Base-by-base conservation (phyloP, 176 grass and related monocot species). In the Neostapfia colusana region DNA sequence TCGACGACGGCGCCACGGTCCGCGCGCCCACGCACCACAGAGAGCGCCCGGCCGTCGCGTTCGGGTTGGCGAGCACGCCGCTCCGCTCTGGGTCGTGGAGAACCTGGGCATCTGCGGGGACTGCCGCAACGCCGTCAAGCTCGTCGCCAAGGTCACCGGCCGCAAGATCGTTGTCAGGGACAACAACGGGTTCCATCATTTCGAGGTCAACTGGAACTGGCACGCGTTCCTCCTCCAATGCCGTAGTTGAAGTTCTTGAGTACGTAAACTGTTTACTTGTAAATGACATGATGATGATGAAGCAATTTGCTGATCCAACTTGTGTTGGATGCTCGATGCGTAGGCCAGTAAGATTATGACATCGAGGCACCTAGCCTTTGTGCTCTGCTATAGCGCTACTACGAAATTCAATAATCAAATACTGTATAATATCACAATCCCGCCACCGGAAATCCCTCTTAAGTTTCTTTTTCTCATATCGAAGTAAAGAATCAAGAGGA, bases 11-110 rank as follows among this genome's bases (percentile, higher is more conserved):
- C 41, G 86, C 94, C 42, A 97, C 93, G 86, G 84, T 59, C 27
- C 82, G 92, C 48, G 90, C 94, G 16, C 84, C 91, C 35, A 89
- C 93, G 94, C 91, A 97, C 85, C 89, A 97, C 78, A 97, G 94
- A 74, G 91, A 97, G 82, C 89, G 91, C 41, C 68, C 90, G 36
- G 94, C 94, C 68, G 86, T 97, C 80, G 91, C 89, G 11, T 97
- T 90, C 49, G 91, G 94, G 9, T 63, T 97, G 46, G 80, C 91
- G 46, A 93, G 81, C 82, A 97, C 89, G 38, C 77, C 85, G 58
- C 70, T 83, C 88, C 89, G 49, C 76, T 97, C 18, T 83, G 86
- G 15, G 85, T 97, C 66, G 93, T 93, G 79, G 93, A 97, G 86
- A 97, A 97, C 82, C 86, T 93, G 7, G 77, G 94, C 67, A 92